phyloP scores from a whole-genome alignment of 2,329 filamentous ascomycete genomes.

The Cladosporium oxysporum region DNA sequence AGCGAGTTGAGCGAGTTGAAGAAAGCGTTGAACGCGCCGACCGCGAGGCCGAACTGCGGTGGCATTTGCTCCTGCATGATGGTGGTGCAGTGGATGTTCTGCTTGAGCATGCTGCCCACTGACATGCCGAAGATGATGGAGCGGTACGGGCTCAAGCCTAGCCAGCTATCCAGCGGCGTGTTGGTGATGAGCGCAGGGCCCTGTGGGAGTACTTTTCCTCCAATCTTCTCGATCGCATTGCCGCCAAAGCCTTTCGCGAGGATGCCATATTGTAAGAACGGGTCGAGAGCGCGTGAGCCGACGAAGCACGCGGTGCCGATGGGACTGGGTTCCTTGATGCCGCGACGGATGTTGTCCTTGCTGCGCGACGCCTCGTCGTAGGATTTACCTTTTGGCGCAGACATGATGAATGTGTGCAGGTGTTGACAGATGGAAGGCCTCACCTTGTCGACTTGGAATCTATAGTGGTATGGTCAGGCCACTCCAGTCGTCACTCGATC shows the following conservation, averaged over 20 bases:
- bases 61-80: constrained; percentile 56
- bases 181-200: constrained; percentile 45
- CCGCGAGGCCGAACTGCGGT: constrained; percentile 43
- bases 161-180: constrained; percentile 44
- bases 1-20: constrained; percentile 59
- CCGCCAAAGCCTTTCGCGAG: constrained; percentile 46
- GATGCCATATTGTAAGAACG: constrained; percentile 52
- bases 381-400: constrained; percentile 14
- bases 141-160: constrained; percentile 53
- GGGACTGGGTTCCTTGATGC: constrained; percentile 43
- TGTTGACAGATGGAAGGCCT: neutral
- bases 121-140: constrained; percentile 57
- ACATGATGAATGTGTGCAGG: constrained; percentile 17
- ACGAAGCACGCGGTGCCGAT: constrained; percentile 46
- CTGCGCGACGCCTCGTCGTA: constrained; percentile 13
- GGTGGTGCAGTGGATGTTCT: constrained; percentile 55
- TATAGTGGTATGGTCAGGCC: neutral
- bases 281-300: constrained; percentile 50
- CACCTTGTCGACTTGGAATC: neutral
- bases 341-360: constrained; percentile 40
- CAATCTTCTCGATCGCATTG: constrained; percentile 48
- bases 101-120: constrained; percentile 55
- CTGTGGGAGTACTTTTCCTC: constrained; percentile 47
- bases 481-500: neutral
- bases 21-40: constrained; percentile 56